Base-by-base conservation (phyloP, 139 green algal species). In the Penium margaritaceum region DNA sequence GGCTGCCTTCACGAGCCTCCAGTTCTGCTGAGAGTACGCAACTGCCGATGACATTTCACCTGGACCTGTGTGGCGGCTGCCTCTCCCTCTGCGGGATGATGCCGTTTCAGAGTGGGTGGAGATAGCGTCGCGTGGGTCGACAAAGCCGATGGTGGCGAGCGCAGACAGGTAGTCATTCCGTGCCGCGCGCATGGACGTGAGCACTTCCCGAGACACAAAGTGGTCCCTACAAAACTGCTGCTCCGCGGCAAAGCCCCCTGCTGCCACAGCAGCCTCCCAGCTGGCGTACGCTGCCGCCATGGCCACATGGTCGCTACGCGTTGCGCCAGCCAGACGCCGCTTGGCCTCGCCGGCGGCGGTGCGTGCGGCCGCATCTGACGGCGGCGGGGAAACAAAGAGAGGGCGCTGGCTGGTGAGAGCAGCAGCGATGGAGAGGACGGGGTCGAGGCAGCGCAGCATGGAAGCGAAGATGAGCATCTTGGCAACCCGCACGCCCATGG, bases 401-500 rank as follows among this genome's bases (percentile, higher is more conserved):
- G 60, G 70, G 27, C 72, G 33, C 0, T 29, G 27, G 27, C 54
- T 27, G 44, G 39, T 35, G 0, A 84, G 34, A 65, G 63, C 69
- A 21, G 75, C 76, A n/a, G 90, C 88, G 39, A 95, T 83, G 0
- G 88, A 94, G 34, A 95, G 76, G 14, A 92, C 55, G 21, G 89
- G 89, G 57, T 91, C 85, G 72, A 95, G 81, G 80, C 86, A 92
- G 6, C 74, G 46, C 39, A 92, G 88, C 38, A 96, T 72, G 1
- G 85, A 70, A 38, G 77, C 87, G 46, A 90, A 92, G 5, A 95
- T 71, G 53, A 95, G 86, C 85, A 96, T 83, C 84, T 96, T 96
- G 44, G 88, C 90, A 1, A 94, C 68, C 14, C 75, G 72, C 2
- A 86, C 85, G 21, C 88, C 80, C 57, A 96, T 74, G 27, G 90